Base-by-base conservation (phyloP, 768 basidiomycete species). In the Russula dissimulans region DNA sequence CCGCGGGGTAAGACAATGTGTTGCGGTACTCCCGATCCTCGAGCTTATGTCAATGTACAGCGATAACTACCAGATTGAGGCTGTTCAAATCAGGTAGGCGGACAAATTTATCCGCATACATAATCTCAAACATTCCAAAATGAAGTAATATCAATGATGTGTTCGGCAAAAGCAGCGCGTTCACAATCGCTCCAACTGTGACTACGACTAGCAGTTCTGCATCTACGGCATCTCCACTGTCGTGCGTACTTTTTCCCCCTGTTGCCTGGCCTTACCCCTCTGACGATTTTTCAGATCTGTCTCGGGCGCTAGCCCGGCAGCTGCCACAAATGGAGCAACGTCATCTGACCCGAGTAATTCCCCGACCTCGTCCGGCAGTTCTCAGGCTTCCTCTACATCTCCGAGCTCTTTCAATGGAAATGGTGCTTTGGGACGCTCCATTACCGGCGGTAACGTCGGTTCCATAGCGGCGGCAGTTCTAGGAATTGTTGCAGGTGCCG, bases 51-150 rank as follows among this genome's bases (percentile, higher is more conserved):
- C 34, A 17, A 14, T 15, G 10, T 39, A 32, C 17, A 65, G 65
- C 11, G 39, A 22, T 39, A 36, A 31, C 17, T 65, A 65, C 42
- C 63, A 57, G 3, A 7, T 65, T 11, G 29, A 57, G 48, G 65
- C 65, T 12, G 62, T 65, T 26, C 36, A 45, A 49, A 26, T 65
- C 48, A 29, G 46, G 65, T 64, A 45, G 5, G 65, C 36, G 22
- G 12, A 26, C 5, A 12, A 17, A 38, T 26, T 4, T 3, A 3
- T 44, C 18, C 43, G 12, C 47, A 42, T 26, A 29, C 47, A 18
- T n/a, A 18, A 26, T 5, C 44, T 54, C 26, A 64, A 43, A 29
- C 3, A 9, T 10, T 43, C 22, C 43, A 46, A 42, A 7, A 2
- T 34, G 26, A 36, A 65, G 65, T 41, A 57, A 65, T 17, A 53